Conservation (phyloP, 805 yeast genomes). For the Myxozyma monticola region DNA sequence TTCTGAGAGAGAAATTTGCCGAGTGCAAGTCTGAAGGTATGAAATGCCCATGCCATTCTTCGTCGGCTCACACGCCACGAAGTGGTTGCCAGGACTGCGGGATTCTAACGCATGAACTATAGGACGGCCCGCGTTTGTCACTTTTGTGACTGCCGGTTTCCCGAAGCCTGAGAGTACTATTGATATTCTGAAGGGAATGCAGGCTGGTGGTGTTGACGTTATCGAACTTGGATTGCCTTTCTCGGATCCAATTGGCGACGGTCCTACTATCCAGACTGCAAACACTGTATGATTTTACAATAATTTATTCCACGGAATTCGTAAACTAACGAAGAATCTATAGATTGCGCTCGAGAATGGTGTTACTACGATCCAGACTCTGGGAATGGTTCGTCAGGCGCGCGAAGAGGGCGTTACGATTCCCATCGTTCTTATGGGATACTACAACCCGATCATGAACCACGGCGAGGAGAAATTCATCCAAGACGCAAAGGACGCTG, state of each 20-base stretch:
- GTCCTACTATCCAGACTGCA: slow-evolving; percentile 92
- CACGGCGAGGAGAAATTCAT: slow-evolving; percentile 87
- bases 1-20: slow-evolving; percentile 14
- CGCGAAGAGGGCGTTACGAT: slow-evolving; percentile 80
- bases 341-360: slow-evolving; percentile 76
- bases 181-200: slow-evolving; percentile 82
- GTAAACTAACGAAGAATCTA: not conserved
- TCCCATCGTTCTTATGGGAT: slow-evolving; percentile 95
- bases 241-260: slow-evolving; percentile 98
- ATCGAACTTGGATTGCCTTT: slow-evolving; percentile 96
- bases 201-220: slow-evolving; percentile 92
- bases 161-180: slow-evolving; percentile 87
- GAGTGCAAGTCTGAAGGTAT: slow-evolving; percentile 28
- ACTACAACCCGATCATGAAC: slow-evolving; percentile 88
- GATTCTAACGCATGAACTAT: too few relatives aligned
- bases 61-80: too few relatives aligned
- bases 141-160: slow-evolving; percentile 92
- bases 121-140: slow-evolving; percentile 83
- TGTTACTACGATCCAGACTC: slow-evolving; percentile 64
- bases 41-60: not conserved
- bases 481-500: slow-evolving; percentile 75
- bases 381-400: slow-evolving; percentile 73
- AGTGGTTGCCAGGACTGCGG: not conserved
- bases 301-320: not conserved
- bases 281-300: slow-evolving; percentile 49